phyloP scores from a whole-genome alignment of 176 grass and related monocot species.

The Guadua angustifolia region DNA sequence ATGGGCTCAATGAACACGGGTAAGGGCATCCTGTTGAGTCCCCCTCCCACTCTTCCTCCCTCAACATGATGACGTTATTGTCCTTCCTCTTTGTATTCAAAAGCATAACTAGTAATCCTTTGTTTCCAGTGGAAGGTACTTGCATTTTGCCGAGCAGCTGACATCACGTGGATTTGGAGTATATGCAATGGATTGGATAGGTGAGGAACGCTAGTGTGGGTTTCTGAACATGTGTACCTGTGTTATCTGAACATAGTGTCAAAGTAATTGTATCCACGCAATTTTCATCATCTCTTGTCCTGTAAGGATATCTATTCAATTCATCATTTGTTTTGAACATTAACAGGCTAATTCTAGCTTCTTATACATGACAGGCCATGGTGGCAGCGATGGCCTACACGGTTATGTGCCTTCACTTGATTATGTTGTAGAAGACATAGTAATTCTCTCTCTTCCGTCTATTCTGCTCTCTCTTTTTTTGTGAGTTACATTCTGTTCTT shows the following conservation, averaged over 20 bases:
- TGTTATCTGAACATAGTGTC: background rate
- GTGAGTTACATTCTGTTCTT: background rate
- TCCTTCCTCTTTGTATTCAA: constrained; percentile 2
- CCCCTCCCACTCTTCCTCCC: background rate
- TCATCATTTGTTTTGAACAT: background rate
- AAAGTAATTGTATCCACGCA: background rate
- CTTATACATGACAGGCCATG: constrained; percentile 70
- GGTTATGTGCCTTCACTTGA: constrained; percentile 96
- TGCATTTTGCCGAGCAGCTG: constrained; percentile 88
- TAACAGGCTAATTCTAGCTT: constrained; percentile 20
- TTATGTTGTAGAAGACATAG: constrained; percentile 89
- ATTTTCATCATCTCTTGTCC: background rate
- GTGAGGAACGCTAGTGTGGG: constrained; percentile 41
- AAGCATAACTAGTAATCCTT: constrained; percentile 10
- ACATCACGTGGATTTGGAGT: constrained; percentile 84
- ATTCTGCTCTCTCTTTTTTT: background rate
- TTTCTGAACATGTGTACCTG: constrained; percentile 21
- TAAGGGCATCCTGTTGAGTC: constrained; percentile 19
- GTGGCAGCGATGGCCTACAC: constrained; percentile 95
- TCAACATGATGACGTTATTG: background rate
- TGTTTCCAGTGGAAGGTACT: constrained; percentile 88
- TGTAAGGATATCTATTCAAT: background rate
- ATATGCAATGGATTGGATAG: constrained; percentile 99
- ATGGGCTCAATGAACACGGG: constrained; percentile 98
- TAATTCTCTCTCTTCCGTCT: constrained; percentile 41